Base-by-base conservation (phyloP, 2,329 filamentous ascomycete species). In the Pseudogymnoascus sp. region DNA sequence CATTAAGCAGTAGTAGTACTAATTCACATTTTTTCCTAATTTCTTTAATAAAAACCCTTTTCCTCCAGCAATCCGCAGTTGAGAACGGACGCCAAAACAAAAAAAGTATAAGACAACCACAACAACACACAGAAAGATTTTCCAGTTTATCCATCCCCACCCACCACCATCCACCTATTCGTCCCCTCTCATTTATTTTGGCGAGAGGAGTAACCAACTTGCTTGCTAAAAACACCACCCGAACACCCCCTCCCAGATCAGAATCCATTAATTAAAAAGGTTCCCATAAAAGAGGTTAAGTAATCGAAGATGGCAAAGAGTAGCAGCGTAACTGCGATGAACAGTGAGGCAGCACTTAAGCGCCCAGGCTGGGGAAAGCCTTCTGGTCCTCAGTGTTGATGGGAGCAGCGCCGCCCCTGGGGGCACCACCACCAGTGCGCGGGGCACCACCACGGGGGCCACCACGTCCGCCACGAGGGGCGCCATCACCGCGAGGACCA, bases 331-430 rank as follows among this genome's bases (percentile, higher is more conserved):
- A n/a, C 36, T 38, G 36, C 36, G 28, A 21, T 21, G 34, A 38
- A 38, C 36, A 38, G 36, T 14, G 36, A n/a, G 14, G 42, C 21
- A 23, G 42, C 42, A 21, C 12, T 65, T 18, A 73, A 69, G 71
- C 67, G 71, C 81, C 81, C 68, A 83, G 73, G 75, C 76, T 80
- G 63, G 81, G 81, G 78, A 83, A 84, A 67, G 80, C 81, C 66
- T 72, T 78, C 68, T 75, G 72, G 74, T 84, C 81, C 67, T 74
- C 70, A 69, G 80, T 73, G 75, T 82, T 80, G 74, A 79, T 76
- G 66, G 74, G 71, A 64, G 76, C 72, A 64, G 76, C 72, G 65
- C 68, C 67, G 64, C 61, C 63, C 34, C 65, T 65, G 64, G 68
- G 66, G 62, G 77, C 77, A 71, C 75, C 76, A 63, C 75, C 76